A percentile compares a stretch with the other conserved stretches of the same genome.
Evolutionary conservation across 2,329 filamentous ascomycete species (phyloP).

Genomic region (Penicillium sp.): DNA sequence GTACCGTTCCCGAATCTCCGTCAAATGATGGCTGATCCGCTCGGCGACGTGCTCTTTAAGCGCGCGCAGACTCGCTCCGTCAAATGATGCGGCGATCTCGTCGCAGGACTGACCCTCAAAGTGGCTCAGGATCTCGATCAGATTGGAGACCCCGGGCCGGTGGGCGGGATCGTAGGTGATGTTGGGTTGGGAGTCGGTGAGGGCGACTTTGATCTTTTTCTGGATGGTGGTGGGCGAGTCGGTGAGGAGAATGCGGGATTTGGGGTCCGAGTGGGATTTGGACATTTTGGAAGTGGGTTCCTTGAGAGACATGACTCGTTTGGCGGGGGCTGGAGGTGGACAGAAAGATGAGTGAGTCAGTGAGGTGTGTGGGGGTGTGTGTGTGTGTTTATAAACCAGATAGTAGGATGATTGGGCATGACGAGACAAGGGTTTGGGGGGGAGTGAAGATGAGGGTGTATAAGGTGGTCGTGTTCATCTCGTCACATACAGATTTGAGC

Average conservation of each 20-base stretch:
- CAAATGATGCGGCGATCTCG: constrained; percentile 44
- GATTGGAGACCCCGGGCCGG: constrained; percentile 80
- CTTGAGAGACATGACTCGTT: constrained; percentile 83
- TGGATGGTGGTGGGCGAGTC: constrained; percentile 60
- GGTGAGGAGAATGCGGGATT: constrained; percentile 76
- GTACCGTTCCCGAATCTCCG: constrained; percentile 32
- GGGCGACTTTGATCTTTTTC: constrained; percentile 63
- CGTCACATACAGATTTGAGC: constrained; percentile 60
- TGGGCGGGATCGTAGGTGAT: constrained; percentile 65
- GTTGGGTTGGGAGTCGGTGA: constrained; percentile 65
- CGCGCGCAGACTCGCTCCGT: constrained; percentile 45
- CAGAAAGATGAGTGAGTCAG: neutral
- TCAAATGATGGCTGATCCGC: constrained; percentile 25
- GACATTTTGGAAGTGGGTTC: constrained; percentile 84
- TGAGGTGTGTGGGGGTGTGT: neutral
- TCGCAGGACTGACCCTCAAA: constrained; percentile 48
- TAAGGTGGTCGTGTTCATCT: too few relatives aligned
- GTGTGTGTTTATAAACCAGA: too few relatives aligned
- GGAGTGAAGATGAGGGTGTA: neutral
- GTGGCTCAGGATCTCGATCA: constrained; percentile 72
- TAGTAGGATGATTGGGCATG: too few relatives aligned
- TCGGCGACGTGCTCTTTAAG: constrained; percentile 62
- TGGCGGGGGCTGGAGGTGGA: constrained; percentile 57
- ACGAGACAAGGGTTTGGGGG: too few relatives aligned
- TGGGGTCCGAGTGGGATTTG: constrained; percentile 68